phyloP scores from a whole-genome alignment of 2,329 filamentous ascomycete genomes.

The Colletotrichum tropicale region DNA sequence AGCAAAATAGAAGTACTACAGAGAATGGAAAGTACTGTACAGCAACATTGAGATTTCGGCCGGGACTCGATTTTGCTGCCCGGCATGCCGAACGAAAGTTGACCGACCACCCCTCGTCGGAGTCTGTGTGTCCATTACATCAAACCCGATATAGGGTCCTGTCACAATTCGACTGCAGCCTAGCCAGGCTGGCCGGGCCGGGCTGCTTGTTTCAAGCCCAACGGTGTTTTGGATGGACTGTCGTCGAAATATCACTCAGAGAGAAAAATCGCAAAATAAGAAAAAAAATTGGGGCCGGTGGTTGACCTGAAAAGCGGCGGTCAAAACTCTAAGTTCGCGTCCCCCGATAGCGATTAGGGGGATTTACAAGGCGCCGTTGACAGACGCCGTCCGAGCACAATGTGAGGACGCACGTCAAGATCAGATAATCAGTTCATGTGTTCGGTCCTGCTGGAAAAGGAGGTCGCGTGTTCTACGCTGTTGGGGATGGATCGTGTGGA shows the following conservation, averaged over 20 bases:
- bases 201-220: neutral
- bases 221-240: neutral
- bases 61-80: neutral
- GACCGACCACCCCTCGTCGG: neutral
- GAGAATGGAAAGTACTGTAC: neutral
- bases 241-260: neutral
- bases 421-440: neutral
- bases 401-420: neutral
- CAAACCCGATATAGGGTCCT: neutral
- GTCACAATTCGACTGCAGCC: neutral
- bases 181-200: neutral
- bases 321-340: neutral
- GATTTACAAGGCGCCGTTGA: neutral
- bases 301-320: neutral
- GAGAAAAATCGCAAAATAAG: neutral
- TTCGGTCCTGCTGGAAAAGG: neutral
- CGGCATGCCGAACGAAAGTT: neutral
- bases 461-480: neutral
- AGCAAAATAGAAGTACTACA: neutral
- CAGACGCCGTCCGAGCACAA: neutral
- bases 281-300: neutral
- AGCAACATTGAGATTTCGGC: neutral
- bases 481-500: neutral
- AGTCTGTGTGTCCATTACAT: neutral
- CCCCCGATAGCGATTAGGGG: neutral